These are phyloP conservation scores for Amoebophrya sp. DNA, from an alignment of 169 alveolate genomes.

Conservation along the genomic window DNA sequence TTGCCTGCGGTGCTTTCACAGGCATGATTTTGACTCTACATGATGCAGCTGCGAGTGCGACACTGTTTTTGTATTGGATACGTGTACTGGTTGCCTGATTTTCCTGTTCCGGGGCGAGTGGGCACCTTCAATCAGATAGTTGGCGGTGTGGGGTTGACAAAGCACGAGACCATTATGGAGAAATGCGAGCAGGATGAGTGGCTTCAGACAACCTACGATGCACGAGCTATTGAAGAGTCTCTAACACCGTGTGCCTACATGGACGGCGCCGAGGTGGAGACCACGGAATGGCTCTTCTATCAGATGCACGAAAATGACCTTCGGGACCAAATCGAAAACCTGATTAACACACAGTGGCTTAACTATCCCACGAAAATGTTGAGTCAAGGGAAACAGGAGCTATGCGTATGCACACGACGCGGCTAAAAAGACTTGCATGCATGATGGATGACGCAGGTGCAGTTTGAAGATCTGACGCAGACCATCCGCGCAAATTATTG, in stretches of 20 bases:
- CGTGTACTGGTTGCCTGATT: background rate
- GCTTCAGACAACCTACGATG: background rate
- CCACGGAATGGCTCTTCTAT: slow-evolving; percentile 14
- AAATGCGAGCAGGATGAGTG: background rate
- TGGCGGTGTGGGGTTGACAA: background rate
- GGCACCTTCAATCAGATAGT: background rate
- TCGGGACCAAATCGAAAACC: background rate
- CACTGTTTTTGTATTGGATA: too few species aligned
- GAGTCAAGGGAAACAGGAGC: too few species aligned
- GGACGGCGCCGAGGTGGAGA: slow-evolving; percentile 4
- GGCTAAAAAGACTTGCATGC: too few species aligned
- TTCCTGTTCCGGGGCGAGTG: background rate
- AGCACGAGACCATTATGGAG: background rate
- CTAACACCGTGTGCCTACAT: background rate
- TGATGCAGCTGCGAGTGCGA: too few species aligned
- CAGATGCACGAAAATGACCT: background rate
- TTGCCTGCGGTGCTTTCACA: too few species aligned
- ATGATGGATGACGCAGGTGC: too few species aligned
- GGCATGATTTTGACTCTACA: too few species aligned
- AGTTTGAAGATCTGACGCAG: too few species aligned
- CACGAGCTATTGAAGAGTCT: background rate
- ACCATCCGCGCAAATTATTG: too few species aligned
- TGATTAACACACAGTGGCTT: background rate
- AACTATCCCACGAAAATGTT: too few species aligned
- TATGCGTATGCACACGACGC: too few species aligned